These are phyloP conservation scores for Yamadazyma aaseri DNA, from an alignment of 1,139 yeast genomes.

Conservation along the genomic window DNA sequence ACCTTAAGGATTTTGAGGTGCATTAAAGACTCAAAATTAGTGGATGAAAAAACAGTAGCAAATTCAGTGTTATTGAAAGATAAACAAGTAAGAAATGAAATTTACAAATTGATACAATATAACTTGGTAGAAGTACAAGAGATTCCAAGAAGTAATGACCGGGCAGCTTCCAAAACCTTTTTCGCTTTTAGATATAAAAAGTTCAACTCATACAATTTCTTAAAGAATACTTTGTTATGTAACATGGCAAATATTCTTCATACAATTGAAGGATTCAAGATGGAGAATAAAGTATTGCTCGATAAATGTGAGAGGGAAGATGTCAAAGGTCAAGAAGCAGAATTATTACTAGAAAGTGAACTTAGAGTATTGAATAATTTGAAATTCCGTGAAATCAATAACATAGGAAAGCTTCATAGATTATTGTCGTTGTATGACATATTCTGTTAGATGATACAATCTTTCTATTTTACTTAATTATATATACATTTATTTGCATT, in stretches of 20 bases:
- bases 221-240: slow-evolving; percentile 31
- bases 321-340: slow-evolving; percentile 79
- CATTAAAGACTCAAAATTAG: slow-evolving; percentile 62
- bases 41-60: slow-evolving; percentile 83
- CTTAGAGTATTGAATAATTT: slow-evolving; percentile 65
- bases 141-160: slow-evolving; percentile 86
- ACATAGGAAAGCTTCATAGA: slow-evolving; percentile 55
- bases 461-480: too few species aligned
- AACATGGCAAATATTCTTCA: slow-evolving; percentile 62
- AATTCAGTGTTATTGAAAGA: slow-evolving; percentile 75
- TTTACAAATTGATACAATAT: slow-evolving; percentile 54
- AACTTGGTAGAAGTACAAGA: slow-evolving; percentile 79
- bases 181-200: slow-evolving; percentile 77
- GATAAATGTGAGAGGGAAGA: slow-evolving; percentile 87
- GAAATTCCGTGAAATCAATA: slow-evolving; percentile 54
- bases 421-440: slow-evolving; percentile 38
- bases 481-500: too few species aligned
- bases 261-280: slow-evolving; percentile 55
- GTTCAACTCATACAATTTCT: slow-evolving; percentile 54
- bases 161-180: slow-evolving; percentile 88
- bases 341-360: slow-evolving; percentile 72
- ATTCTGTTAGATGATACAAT: slow-evolving; percentile 49
- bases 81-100: slow-evolving; percentile 66
- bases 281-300: slow-evolving; percentile 63
- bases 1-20: slow-evolving; percentile 68